phyloP scores from a whole-genome alignment of 176 grass and related monocot genomes.

The Rhynchospora tenuis region DNA sequence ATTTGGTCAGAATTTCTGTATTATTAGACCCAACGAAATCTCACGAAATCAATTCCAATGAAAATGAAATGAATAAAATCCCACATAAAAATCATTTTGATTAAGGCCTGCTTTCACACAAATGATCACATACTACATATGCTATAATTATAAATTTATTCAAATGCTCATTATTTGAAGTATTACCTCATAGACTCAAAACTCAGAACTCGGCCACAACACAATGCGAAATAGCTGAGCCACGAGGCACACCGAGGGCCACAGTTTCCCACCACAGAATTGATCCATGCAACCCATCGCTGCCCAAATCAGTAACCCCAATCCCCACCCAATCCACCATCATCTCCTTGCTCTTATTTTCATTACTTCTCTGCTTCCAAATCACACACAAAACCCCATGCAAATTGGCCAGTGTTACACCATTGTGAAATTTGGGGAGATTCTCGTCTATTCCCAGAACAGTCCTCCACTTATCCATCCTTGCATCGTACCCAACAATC shows the following conservation, averaged over 20 bases:
- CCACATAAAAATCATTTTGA: too few relatives aligned
- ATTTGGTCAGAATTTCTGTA: too few relatives aligned
- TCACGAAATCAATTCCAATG: too few relatives aligned
- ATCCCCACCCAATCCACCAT: constrained; percentile 71
- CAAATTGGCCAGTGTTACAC: constrained; percentile 55
- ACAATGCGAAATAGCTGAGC: constrained; percentile 55
- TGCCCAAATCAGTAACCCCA: constrained; percentile 18
- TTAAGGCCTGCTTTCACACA: too few relatives aligned
- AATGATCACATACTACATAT: too few relatives aligned
- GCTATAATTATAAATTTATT: too few relatives aligned
- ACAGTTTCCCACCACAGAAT: constrained; percentile 51
- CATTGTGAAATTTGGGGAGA: constrained; percentile 57
- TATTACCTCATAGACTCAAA: neutral
- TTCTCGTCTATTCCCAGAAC: constrained; percentile 57
- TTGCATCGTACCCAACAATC: constrained; percentile 69
- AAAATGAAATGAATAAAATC: too few relatives aligned
- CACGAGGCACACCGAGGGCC: constrained; percentile 29
- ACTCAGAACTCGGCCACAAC: constrained; percentile 52
- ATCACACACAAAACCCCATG: constrained; percentile 59
- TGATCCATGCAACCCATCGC: constrained; percentile 41
- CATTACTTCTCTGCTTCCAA: constrained; percentile 51
- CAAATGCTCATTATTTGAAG: too few relatives aligned
- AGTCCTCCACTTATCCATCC: constrained; percentile 43
- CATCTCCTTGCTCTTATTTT: constrained; percentile 25
- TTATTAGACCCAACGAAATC: too few relatives aligned